Percentiles rank a stretch among this genome's conserved stretches.
phyloP scores from a whole-genome alignment of 2,329 filamentous ascomycete genomes.

The Penicillium sp. region DNA sequence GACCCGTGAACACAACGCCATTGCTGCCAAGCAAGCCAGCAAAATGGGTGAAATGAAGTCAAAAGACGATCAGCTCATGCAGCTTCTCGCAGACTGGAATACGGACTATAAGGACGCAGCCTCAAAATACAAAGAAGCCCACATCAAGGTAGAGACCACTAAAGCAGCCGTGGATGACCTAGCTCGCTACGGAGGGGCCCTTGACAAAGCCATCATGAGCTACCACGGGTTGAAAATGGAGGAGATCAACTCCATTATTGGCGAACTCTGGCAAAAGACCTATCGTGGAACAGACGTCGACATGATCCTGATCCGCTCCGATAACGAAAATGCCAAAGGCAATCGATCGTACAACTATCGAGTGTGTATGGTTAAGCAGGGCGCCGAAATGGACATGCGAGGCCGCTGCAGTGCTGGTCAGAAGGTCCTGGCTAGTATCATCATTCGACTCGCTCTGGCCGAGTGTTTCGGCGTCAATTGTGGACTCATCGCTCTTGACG shows the following conservation, averaged over 20 bases:
- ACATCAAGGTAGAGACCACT: conserved; percentile 86
- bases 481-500: conserved; percentile 92
- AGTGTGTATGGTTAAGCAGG: conserved; percentile 95
- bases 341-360: conserved; percentile 95
- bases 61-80: conserved; percentile 75
- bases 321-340: conserved; percentile 71
- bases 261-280: conserved; percentile 94
- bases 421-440: conserved; percentile 93
- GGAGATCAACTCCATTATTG: conserved; percentile 91
- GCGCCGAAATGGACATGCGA: conserved; percentile 99
- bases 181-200: conserved; percentile 72
- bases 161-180: conserved; percentile 92
- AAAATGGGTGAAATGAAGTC: conserved; percentile 76
- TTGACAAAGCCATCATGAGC: conserved; percentile 96
- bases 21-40: conserved; percentile 69
- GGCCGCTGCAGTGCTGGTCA: conserved; percentile 95
- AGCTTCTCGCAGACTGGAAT: conserved; percentile 75
- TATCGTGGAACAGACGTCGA: conserved; percentile 98
- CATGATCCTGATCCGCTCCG: conserved; percentile 90
- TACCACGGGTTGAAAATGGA: conserved; percentile 97
- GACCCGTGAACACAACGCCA: conserved; percentile 65
- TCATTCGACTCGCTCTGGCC: conserved; percentile 91
- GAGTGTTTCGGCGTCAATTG: conserved; percentile 97
- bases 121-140: conserved; percentile 75
- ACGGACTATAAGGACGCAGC: conserved; percentile 83